Conservation (phyloP, 306 rosid genomes). For the Cercis canadensis region DNA sequence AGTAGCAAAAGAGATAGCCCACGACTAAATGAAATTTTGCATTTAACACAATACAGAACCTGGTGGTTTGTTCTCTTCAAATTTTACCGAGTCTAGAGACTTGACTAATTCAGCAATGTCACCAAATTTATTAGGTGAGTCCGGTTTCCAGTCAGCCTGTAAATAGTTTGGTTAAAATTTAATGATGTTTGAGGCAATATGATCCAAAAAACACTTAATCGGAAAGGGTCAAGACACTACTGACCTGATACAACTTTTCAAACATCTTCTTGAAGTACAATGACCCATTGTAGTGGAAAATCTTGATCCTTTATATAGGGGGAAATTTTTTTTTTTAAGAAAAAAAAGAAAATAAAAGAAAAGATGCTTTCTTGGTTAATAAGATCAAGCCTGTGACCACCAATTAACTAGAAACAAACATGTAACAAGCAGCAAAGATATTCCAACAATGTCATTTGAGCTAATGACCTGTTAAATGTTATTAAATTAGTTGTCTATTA, state of each 20-base stretch:
- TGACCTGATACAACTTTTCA: slow-evolving; percentile 91
- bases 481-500: slow-evolving; percentile 11
- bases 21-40: slow-evolving; percentile 16
- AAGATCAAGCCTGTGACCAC: slow-evolving; percentile 5
- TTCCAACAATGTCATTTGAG: slow-evolving; percentile 17
- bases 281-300: slow-evolving; percentile 82
- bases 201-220: neutral
- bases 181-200: slow-evolving; percentile 15
- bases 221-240: slow-evolving; percentile 40
- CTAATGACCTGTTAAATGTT: slow-evolving; percentile 24
- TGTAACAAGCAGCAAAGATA: slow-evolving; percentile 19
- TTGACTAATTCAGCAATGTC: slow-evolving; percentile 68
- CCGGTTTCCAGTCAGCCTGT: slow-evolving; percentile 97
- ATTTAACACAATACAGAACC: slow-evolving; percentile 49
- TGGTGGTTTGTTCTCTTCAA: slow-evolving; percentile 70
- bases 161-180: slow-evolving; percentile 29
- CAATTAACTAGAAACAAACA: slow-evolving; percentile 29
- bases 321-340: too few relatives aligned
- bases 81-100: slow-evolving; percentile 60
- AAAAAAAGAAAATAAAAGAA: too few relatives aligned
- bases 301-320: slow-evolving; percentile 65
- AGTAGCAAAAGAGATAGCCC: slow-evolving; percentile 13
- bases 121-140: slow-evolving; percentile 67
- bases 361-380: slow-evolving; percentile 8
- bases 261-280: slow-evolving; percentile 89